phyloP scores from a whole-genome alignment of 192 early-diverging fungal species.

The Backusella tuberculispora region DNA sequence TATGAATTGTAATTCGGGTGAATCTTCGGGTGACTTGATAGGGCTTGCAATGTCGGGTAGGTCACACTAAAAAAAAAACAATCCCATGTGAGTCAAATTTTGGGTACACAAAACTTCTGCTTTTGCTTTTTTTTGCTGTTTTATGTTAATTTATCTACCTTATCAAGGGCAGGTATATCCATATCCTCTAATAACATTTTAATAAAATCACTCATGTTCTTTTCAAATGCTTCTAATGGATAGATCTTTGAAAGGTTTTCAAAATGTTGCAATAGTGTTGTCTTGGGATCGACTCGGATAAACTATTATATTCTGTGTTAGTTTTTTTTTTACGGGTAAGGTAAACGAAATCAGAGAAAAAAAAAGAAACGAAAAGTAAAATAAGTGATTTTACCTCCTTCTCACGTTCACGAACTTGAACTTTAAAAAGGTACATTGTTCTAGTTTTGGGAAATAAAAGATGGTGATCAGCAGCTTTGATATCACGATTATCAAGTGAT shows the following conservation, averaged over 20 bases:
- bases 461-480: conserved; percentile 51
- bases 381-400: conserved; percentile 18
- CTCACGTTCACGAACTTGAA: conserved; percentile 18
- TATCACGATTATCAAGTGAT: conserved; percentile 43
- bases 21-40: conserved; percentile 18
- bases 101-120: background rate
- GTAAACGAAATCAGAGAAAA: background rate
- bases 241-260: conserved; percentile 46
- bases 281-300: conserved; percentile 29
- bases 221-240: conserved; percentile 51
- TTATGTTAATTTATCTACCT: conserved; percentile 35
- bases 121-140: background rate
- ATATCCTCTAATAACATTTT: conserved; percentile 47
- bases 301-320: conserved; percentile 37
- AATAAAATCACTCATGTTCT: conserved; percentile 54
- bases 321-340: background rate
- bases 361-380: no score
- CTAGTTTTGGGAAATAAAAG: conserved; percentile 50
- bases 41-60: conserved; percentile 17
- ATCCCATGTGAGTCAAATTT: conserved; percentile 9
- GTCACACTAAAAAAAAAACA: conserved; percentile 17
- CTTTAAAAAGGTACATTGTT: conserved; percentile 41
- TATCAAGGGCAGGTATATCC: conserved; percentile 48
- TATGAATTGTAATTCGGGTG: conserved; percentile 12
- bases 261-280: conserved; percentile 46